Conservation (phyloP, 2,329 filamentous ascomycete genomes). For the Botrytis fragariae region DNA sequence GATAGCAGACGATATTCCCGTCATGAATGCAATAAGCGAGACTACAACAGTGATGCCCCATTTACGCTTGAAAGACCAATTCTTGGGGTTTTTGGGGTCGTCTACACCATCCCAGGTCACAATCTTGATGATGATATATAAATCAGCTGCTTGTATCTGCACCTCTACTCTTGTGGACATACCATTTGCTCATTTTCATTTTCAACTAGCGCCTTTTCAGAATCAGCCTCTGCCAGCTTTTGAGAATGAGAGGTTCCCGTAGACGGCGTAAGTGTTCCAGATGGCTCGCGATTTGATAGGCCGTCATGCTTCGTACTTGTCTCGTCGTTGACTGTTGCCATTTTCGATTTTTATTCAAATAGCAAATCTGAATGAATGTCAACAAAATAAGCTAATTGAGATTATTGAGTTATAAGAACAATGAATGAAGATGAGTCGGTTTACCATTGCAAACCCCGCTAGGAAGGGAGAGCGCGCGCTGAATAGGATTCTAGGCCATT, state of each 20-base stretch:
- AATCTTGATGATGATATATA: background rate
- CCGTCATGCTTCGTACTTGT: background rate
- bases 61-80: slow-evolving; percentile 36
- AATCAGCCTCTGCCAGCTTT: background rate
- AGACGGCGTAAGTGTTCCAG: background rate
- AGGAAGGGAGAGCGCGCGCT: background rate
- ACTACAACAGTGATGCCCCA: slow-evolving; percentile 23
- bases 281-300: background rate
- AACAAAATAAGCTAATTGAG: background rate
- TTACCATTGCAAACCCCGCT: background rate
- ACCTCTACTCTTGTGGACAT: background rate
- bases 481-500: background rate
- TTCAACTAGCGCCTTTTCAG: background rate
- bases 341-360: background rate
- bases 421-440: background rate
- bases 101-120: slow-evolving; percentile 23
- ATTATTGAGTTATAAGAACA: background rate
- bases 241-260: background rate
- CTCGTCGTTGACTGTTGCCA: background rate
- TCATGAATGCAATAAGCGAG: slow-evolving; percentile 29
- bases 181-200: background rate
- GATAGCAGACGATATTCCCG: slow-evolving; percentile 47
- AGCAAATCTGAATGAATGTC: background rate
- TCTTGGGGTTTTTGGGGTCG: slow-evolving; percentile 28
- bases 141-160: background rate